Evolutionary conservation across 306 rosid species (phyloP).

Genomic region (Vigna unguiculata): DNA sequence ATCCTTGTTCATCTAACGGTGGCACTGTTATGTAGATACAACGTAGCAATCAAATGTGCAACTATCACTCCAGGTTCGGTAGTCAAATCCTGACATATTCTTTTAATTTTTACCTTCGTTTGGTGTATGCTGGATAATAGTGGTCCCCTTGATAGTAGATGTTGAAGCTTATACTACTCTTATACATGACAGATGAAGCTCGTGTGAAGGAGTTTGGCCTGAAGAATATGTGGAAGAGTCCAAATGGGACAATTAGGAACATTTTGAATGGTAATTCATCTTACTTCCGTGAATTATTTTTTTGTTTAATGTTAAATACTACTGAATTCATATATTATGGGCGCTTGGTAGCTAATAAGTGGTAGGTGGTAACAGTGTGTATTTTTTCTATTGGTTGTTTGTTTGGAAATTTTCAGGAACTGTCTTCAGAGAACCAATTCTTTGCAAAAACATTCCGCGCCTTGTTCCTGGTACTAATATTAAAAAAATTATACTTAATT

Average conservation of each 20-base stretch:
- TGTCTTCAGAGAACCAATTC: conserved; percentile 96
- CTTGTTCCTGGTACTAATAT: conserved; percentile 88
- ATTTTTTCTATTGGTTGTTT: conserved; percentile 23
- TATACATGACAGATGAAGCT: conserved; percentile 76
- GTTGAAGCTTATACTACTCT: conserved; percentile 42
- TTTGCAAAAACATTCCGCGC: conserved; percentile 94
- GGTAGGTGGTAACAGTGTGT: neutral
- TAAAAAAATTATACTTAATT: conserved; percentile 9
- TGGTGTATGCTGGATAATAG: conserved; percentile 10
- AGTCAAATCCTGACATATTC: conserved; percentile 15
- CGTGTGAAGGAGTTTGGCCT: conserved; percentile 87
- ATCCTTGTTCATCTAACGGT: conserved; percentile 38
- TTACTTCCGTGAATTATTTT: conserved; percentile 13
- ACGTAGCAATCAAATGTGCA: conserved; percentile 98
- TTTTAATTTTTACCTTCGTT: conserved; percentile 7
- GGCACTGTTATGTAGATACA: conserved; percentile 67
- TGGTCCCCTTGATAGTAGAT: conserved; percentile 12
- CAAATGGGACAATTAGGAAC: conserved; percentile 97
- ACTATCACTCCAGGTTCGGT: conserved; percentile 94
- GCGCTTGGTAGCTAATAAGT: conserved; percentile 1
- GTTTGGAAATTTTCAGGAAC: conserved; percentile 66
- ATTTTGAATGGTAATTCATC: conserved; percentile 81
- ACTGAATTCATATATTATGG: conserved; percentile 35
- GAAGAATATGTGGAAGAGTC: conserved; percentile 98
- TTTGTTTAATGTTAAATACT: conserved; percentile 24